phyloP scores from a whole-genome alignment of 768 basidiomycete genomes.

The Tephrocybe sp. region DNA sequence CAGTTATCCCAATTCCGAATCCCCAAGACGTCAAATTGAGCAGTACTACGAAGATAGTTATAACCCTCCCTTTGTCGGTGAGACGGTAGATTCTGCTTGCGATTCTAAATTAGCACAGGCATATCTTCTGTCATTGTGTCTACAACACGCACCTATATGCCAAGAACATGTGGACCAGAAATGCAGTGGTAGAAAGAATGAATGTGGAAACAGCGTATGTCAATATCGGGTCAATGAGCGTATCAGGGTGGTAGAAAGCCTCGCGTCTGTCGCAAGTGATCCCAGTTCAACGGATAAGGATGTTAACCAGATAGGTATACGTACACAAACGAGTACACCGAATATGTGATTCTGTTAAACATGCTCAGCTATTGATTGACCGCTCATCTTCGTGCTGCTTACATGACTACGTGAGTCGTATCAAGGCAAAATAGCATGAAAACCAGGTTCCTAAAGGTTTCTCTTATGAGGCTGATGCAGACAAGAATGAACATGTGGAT shows the following conservation, averaged over 20 bases:
- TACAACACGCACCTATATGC: not conserved
- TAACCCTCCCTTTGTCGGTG: not conserved
- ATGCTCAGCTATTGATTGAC: not conserved
- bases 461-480: not conserved
- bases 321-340: not conserved
- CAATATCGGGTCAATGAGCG: not conserved
- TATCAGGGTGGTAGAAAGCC: not conserved
- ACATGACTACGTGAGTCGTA: not conserved
- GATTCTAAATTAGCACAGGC: not conserved
- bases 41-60: not conserved
- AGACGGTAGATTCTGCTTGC: not conserved
- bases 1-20: not conserved
- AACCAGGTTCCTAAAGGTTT: not conserved
- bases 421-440: not conserved
- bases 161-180: slow-evolving; percentile 1
- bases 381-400: not conserved
- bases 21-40: not conserved
- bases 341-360: not conserved
- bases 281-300: not conserved
- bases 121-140: not conserved
- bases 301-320: not conserved
- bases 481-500: not conserved
- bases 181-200: slow-evolving; percentile 1
- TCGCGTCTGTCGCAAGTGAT: not conserved
- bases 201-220: not conserved